Evolutionary conservation across 2,329 filamentous ascomycete genomes (phyloP), one percentile per base, ranked within the genome.

Genomic region (Ophiocordyceps camponoti-saundersi): DNA sequence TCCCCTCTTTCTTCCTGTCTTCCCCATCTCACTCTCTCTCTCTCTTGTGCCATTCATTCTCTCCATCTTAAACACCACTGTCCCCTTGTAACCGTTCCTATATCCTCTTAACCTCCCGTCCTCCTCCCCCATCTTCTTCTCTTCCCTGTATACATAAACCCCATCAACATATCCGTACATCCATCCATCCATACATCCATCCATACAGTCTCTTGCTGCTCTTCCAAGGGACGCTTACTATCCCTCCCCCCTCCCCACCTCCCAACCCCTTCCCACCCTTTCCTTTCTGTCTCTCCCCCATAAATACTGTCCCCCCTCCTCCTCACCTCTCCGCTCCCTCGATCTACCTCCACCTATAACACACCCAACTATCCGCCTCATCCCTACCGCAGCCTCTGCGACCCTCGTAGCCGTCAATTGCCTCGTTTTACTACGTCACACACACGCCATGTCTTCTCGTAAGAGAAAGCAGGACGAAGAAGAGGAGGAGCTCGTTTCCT

Each of bases 391-490:
- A 34, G 32, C 16, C 13, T 16, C 12, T 12, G 4, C 16, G 32
- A 13, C 32, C 32, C 32, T 34, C 12, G 12, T 4, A 34, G 32
- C 32, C 11, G 13, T 34, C 45, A 46, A 46, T 46, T 46, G 45
- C 45, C 45, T 36, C 29, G 16, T 15, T 16, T 23, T 6, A 13
- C 10, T 13, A n/a, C 26, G 46, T 41, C 29, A 34, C 32, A 42
- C 21, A 46, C 20, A 32, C 48, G 61, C 48, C 51, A 72, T 72
- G 68, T 66, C 68, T 49, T 60, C 65, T 55, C 70, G 71, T 56
- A 74, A 74, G 69, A 70, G 70, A 65, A 72, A 71, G 65, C 67
- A 70, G 55, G 68, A 82, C 45, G 80, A 83, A 22, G 69, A 72
- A 53, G 68, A 71, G 57, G 70, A 73, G 49, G 70, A 73, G 62